A percentile compares a stretch with the other conserved stretches of the same genome.
Conservation (phyloP, 768 basidiomycete species). For the Podaxis sp. region DNA sequence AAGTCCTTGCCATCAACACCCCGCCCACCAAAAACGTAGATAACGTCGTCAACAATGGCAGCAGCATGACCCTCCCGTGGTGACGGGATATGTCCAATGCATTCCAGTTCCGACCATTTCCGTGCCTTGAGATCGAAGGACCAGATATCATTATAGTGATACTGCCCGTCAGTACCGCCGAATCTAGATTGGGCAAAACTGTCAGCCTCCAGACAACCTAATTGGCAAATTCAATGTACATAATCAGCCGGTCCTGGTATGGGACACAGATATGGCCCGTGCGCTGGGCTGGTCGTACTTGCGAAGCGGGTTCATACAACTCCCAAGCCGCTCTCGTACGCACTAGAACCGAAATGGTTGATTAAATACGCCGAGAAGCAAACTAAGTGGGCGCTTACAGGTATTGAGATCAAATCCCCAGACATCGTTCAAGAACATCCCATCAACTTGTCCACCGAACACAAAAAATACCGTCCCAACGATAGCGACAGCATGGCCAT, state of each 20-base stretch:
- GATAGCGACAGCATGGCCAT: conserved; percentile 96
- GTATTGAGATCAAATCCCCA: conserved; percentile 97
- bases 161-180: conserved; percentile 97
- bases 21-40: conserved; percentile 96
- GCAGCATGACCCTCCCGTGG: conserved; percentile 97
- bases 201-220: conserved; percentile 11
- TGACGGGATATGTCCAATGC: conserved; percentile 95
- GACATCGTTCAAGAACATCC: conserved; percentile 90
- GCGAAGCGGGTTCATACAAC: conserved; percentile 56
- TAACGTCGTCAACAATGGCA: conserved; percentile 93
- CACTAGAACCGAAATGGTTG: conserved; percentile 44
- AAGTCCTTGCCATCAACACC: conserved; percentile 97
- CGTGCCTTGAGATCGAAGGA: conserved; percentile 79
- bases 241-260: conserved; percentile 75
- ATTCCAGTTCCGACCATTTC: conserved; percentile 88
- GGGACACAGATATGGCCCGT: conserved; percentile 93
- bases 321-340: conserved; percentile 87
- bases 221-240: conserved; percentile 50
- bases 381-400: conserved; percentile 47
- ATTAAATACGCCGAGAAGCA: background rate
- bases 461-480: conserved; percentile 87
- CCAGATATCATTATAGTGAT: conserved; percentile 99
- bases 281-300: conserved; percentile 72
- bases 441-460: conserved; percentile 96
- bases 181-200: conserved; percentile 51